A percentile compares a stretch with the other conserved stretches of the same genome.
phyloP scores from a whole-genome alignment of 768 basidiomycete species.

The Mycena chlorophos region DNA sequence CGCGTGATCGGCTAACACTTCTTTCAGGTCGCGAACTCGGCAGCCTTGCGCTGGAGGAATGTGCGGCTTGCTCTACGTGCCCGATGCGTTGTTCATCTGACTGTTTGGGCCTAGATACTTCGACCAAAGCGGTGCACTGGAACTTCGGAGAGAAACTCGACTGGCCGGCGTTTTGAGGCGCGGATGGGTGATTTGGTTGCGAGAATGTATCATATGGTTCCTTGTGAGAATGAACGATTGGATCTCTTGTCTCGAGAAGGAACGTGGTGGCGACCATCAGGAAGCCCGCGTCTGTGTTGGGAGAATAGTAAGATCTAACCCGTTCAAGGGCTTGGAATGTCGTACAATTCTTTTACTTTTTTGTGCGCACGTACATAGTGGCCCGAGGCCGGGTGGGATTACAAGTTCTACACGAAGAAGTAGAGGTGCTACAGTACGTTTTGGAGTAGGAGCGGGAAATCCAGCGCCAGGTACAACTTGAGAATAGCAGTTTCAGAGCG shows the following conservation, averaged over 20 bases:
- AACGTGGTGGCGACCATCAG: slow-evolving; percentile 19
- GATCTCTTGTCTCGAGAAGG: slow-evolving; percentile 2
- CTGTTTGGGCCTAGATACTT: slow-evolving; percentile 56
- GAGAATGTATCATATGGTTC: slow-evolving; percentile 6
- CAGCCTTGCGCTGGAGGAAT: slow-evolving; percentile 80
- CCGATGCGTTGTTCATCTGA: slow-evolving; percentile 25
- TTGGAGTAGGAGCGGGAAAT: slow-evolving; percentile 1
- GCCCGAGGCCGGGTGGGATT: too few relatives aligned
- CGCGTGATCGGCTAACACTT: slow-evolving; percentile 1
- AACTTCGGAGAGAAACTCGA: slow-evolving; percentile 80
- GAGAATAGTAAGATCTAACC: slow-evolving; percentile 1
- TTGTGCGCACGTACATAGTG: too few relatives aligned
- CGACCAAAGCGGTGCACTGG: slow-evolving; percentile 82
- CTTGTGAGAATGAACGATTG: not conserved
- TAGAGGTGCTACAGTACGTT: not conserved
- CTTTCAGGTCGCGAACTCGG: slow-evolving; percentile 81
- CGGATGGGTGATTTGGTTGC: not conserved
- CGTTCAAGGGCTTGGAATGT: not conserved
- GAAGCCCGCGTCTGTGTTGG: too few relatives aligned
- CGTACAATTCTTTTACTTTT: too few relatives aligned
- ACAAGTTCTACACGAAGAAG: not conserved
- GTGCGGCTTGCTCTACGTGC: slow-evolving; percentile 40
- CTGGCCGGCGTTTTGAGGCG: slow-evolving; percentile 54
- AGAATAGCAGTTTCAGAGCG: not conserved
- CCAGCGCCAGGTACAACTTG: not conserved